Percentiles rank a stretch among this genome's conserved stretches.
phyloP scores from a whole-genome alignment of 208 protist genomes.

The Acanthamoeba polyphaga region DNA sequence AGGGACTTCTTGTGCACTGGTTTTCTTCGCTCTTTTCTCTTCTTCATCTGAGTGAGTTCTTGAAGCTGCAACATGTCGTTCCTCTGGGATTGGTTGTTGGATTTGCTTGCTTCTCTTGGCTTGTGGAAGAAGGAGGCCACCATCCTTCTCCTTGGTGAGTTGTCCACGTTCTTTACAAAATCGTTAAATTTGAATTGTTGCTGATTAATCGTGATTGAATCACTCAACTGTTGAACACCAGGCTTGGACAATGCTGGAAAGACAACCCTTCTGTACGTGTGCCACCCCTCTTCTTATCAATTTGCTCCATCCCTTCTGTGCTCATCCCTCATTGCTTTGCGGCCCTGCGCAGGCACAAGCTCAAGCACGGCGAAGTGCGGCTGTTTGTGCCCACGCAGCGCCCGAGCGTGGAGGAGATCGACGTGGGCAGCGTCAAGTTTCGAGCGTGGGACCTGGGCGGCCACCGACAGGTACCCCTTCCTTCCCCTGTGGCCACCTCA shows the following conservation, averaged over 20 bases:
- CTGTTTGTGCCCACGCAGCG: slow-evolving; percentile 59
- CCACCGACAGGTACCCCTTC: not conserved
- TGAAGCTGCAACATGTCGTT: not conserved
- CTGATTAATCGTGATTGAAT: not conserved
- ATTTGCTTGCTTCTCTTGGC: slow-evolving; percentile 24
- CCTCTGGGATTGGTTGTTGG: slow-evolving; percentile 21
- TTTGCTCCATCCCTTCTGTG: not conserved
- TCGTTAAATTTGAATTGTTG: not conserved
- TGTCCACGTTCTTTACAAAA: not conserved
- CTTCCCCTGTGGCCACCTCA: not conserved
- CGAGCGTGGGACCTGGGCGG: slow-evolving; percentile 66
- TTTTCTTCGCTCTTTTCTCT: not conserved
- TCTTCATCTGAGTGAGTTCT: not conserved
- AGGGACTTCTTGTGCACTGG: no score
- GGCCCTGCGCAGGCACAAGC: slow-evolving; percentile 43
- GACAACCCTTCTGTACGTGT: slow-evolving; percentile 5
- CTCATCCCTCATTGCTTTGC: not conserved
- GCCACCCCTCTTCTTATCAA: not conserved
- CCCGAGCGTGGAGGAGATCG: slow-evolving; percentile 45
- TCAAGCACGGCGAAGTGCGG: slow-evolving; percentile 43
- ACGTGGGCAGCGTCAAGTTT: slow-evolving; percentile 27
- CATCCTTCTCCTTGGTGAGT: slow-evolving; percentile 32
- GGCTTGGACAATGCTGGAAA: slow-evolving; percentile 56
- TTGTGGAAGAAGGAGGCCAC: slow-evolving; percentile 56
- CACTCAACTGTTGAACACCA: not conserved